Evolutionary conservation across 2,329 filamentous ascomycete genomes (phyloP), one percentile per base, ranked within the genome.

Genomic region (Tolypocladium nubicola): DNA sequence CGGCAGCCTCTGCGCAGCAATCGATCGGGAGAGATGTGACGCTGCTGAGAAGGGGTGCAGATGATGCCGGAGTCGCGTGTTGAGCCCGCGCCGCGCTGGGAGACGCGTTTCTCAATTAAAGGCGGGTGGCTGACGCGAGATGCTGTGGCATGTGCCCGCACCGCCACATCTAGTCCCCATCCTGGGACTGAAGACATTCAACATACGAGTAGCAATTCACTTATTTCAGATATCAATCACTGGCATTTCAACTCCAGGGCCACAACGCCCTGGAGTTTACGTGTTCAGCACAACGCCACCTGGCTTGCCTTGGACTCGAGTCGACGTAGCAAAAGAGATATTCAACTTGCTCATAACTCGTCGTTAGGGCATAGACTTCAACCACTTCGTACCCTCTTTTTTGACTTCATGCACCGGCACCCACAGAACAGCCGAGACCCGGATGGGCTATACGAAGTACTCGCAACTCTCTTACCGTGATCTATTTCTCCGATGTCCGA

Each of bases 91-190:
- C 47, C 37, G 54, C 40, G 45, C 23, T 30, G 19, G 60, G 59
- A 61, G 62, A 64, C 64, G 62, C 63, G 62, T 63, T 62, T 60
- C 58, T 61, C 60, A 59, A 58, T 62, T 61, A 60, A 64, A 59
- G 58, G 61, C 16, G 30, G 30, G 38, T 35, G 26, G 53, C n/a
- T 40, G 53, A 43, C 53, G 47, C 47, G 47, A 35, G 30, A 7
- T 14, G 30, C 26, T 35, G 26, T 21, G 30, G 47, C 47, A 52
- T 30, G 47, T 52, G 58, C 57, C 53, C 52, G 58, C 55, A 58
- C 58, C 56, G 54, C 47, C 47, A 50, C 47, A 2, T 50, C 26
- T n/a, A 16, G 16, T 10, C 26, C 26, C 26, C 26, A 23, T 33
- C 14, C 1, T 26, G 30, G 14, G 26, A 13, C 30, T 26, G 23